Evolutionary conservation across 2,329 filamentous ascomycete species (phyloP), one percentile per base, ranked within the genome.

Genomic region (Tolypocladium tropicale): DNA sequence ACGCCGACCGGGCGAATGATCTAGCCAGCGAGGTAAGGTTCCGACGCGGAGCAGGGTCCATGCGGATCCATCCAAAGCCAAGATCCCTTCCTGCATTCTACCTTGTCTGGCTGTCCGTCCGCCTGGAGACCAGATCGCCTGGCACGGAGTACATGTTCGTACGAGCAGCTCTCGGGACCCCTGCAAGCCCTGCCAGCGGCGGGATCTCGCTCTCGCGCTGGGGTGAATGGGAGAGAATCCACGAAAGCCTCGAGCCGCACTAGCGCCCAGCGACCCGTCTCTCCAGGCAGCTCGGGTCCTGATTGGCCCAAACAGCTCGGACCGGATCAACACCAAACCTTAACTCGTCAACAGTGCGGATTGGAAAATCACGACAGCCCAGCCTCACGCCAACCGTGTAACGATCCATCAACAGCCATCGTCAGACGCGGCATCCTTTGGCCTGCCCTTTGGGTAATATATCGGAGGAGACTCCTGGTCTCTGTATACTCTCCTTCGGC

Each of bases 281-380:
- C 37, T 36, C 61, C 57, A 56, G 60, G 59, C 56, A 55, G 56
- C 52, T 50, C 34, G 12, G 55, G 54, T 52, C 65, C 52, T 71
- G 62, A 71, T 59, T 69, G 66, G 67, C 14, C 59, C 57, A 57
- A 55, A 55, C 54, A 52, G 56, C 56, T 65, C 69, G 66, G 67
- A 69, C 63, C 67, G 67, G 67, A 71, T 70, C 68, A 71, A 71
- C 68, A 66, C 69, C 69, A 70, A 71, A 71, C 70, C 69, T 71
- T 69, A 64, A 68, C 58, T 62, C 62, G 63, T 63, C 66, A 59
- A 73, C 70, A 73, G 71, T 73, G 71, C 71, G 71, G 70, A 72
- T 72, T 72, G 67, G 66, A 71, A 73, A 72, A 65, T 68, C 64
- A 63, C 70, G 62, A 72, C 70, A 71, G 68, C 65, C 69, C 68